Percentiles rank a stretch among this genome's conserved stretches.
Conservation (phyloP, 768 basidiomycete genomes). For the Amyloporia xantha region DNA sequence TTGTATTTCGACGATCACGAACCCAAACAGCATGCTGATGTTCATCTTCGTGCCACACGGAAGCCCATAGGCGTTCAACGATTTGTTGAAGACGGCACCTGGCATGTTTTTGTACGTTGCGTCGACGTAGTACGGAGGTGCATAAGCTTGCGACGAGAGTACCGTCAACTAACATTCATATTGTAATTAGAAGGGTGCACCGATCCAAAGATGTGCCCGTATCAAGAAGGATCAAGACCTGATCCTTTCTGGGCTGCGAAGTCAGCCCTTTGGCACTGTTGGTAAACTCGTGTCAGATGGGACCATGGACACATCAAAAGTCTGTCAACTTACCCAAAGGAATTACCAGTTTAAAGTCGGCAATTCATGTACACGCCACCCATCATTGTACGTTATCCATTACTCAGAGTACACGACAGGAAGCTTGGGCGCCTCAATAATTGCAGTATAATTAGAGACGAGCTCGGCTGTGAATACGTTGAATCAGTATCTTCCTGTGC, state of each 20-base stretch:
- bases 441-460: neutral
- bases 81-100: neutral
- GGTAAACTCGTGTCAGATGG: too few species aligned
- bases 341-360: neutral
- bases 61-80: neutral
- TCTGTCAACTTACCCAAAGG: neutral
- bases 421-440: neutral
- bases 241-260: neutral
- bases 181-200: too few species aligned
- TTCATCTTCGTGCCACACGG: constrained; percentile 10
- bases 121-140: constrained; percentile 6
- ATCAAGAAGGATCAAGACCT: neutral
- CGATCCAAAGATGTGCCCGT: constrained; percentile 1
- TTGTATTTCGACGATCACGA: too few species aligned
- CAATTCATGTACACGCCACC: constrained; percentile 5
- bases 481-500: too few species aligned
- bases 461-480: constrained; percentile 3
- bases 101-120: constrained; percentile 7
- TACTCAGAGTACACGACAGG: neutral
- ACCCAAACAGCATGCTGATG: constrained; percentile 7
- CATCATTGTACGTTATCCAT: constrained; percentile 3
- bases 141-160: constrained; percentile 1
- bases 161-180: too few species aligned
- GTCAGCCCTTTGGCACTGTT: too few species aligned
- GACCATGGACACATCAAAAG: too few species aligned